Evolutionary conservation across 257 asterid genomes (phyloP), one percentile per base, ranked within the genome.

Genomic region (Verbascum thapsus): DNA sequence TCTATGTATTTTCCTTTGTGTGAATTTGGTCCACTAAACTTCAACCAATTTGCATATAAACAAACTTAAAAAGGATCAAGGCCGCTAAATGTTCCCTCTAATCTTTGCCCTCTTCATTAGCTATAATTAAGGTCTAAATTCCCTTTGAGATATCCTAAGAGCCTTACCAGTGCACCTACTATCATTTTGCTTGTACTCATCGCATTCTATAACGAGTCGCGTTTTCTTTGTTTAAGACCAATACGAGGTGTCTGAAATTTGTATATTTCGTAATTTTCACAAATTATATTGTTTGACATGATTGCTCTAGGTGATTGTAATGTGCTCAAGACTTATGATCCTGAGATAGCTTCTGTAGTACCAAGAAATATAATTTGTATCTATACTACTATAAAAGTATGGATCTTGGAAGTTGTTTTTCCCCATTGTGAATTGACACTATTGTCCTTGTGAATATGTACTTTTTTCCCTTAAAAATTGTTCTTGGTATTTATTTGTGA

Each of bases 141-240:
- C n/a, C n/a, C n/a, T n/a, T n/a, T n/a, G n/a, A n/a, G n/a, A n/a
- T n/a, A n/a, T n/a, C n/a, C n/a, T n/a, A n/a, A n/a, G n/a, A n/a
- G n/a, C n/a, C n/a, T n/a, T n/a, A n/a, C n/a, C n/a, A n/a, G n/a
- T n/a, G n/a, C n/a, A n/a, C n/a, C n/a, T n/a, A n/a, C n/a, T n/a
- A n/a, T n/a, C n/a, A n/a, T n/a, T n/a, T n/a, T n/a, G n/a, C n/a
- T n/a, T n/a, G n/a, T 30, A n/a, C 22, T 45, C n/a, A 52, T 57
- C 19, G 64, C 20, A 8, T 40, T 13, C 12, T 44, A 52, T 55
- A 60, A 58, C 13, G 5, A 13, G 23, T 26, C n/a, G 22, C 44
- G 47, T 35, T 15, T 42, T 62, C 70, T 53, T 30, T 34, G 32
- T 57, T 48, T 10, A 22, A 16, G 40, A 48, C 26, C 26, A 3